Percentiles rank a stretch among this genome's conserved stretches.
Evolutionary conservation across 768 basidiomycete species (phyloP).

Genomic region (Agaricus blazei): DNA sequence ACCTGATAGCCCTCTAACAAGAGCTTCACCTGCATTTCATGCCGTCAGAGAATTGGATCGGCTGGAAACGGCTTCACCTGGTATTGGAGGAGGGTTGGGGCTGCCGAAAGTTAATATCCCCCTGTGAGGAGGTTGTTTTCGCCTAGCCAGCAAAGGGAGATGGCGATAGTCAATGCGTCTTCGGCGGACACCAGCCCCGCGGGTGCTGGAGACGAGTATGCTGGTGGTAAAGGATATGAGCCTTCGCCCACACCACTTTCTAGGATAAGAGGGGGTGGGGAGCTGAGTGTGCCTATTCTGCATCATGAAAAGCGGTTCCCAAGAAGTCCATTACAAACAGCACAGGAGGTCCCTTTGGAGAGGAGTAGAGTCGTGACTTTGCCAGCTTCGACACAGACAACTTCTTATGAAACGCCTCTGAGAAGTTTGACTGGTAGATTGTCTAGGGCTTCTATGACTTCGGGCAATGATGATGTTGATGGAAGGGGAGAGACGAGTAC

Average conservation of each 20-base stretch:
- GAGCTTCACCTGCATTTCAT: conserved; percentile 30
- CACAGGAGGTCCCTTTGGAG: conserved; percentile 25
- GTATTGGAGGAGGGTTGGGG: conserved; percentile 12
- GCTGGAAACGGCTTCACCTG: conserved; percentile 20
- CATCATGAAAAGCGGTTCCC: not conserved
- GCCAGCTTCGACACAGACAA: conserved; percentile 47
- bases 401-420: conserved; percentile 48
- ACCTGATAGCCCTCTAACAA: conserved; percentile 29
- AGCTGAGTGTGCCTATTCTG: conserved; percentile 17
- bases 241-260: conserved; percentile 12
- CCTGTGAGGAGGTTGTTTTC: conserved; percentile 48
- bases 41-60: conserved; percentile 22
- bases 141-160: conserved; percentile 52
- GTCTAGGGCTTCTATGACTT: too few relatives aligned
- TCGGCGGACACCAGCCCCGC: not conserved
- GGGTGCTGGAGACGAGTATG: not conserved
- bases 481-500: conserved; percentile 1
- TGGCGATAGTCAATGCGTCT: conserved; percentile 19
- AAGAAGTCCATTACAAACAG: not conserved
- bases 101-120: conserved; percentile 7
- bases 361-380: conserved; percentile 44
- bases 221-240: conserved; percentile 1
- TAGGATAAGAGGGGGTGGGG: conserved; percentile 10
- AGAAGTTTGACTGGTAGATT: conserved; percentile 13
- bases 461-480: not conserved